Conservation (phyloP, 345 rosid genomes). For the Syzygium jambos region DNA sequence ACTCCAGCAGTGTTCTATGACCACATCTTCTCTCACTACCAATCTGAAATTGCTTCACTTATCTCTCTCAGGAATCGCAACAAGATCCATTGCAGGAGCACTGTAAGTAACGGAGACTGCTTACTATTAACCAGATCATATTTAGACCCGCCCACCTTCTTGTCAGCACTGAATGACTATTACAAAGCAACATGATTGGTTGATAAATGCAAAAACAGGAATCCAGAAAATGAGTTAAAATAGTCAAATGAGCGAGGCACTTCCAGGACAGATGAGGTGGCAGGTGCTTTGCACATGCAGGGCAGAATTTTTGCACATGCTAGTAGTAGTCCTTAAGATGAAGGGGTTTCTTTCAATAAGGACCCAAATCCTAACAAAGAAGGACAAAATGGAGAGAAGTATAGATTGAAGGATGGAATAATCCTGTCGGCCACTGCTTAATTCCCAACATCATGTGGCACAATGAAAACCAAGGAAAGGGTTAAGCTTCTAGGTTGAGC, state of each 20-base stretch:
- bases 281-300: not conserved
- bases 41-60: slow-evolving; percentile 59
- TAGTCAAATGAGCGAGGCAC: not conserved
- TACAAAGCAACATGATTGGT: not conserved
- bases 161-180: not conserved
- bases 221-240: not conserved
- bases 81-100: slow-evolving; percentile 76
- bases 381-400: not conserved
- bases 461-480: not conserved
- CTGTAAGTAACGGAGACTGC: slow-evolving; percentile 23
- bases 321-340: not conserved
- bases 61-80: slow-evolving; percentile 66
- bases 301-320: not conserved
- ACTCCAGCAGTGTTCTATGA: slow-evolving; percentile 91
- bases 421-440: not conserved
- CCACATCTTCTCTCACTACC: slow-evolving; percentile 66
- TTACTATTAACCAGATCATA: not conserved
- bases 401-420: not conserved
- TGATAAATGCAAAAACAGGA: not conserved
- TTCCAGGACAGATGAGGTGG: not conserved
- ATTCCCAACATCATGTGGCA: not conserved
- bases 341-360: not conserved
- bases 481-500: not conserved
- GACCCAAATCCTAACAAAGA: not conserved
- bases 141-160: not conserved